Percentiles rank a stretch among this genome's conserved stretches.
phyloP scores from a whole-genome alignment of 352 stramenopile genomes.

The Pythium vanterpoolii region DNA sequence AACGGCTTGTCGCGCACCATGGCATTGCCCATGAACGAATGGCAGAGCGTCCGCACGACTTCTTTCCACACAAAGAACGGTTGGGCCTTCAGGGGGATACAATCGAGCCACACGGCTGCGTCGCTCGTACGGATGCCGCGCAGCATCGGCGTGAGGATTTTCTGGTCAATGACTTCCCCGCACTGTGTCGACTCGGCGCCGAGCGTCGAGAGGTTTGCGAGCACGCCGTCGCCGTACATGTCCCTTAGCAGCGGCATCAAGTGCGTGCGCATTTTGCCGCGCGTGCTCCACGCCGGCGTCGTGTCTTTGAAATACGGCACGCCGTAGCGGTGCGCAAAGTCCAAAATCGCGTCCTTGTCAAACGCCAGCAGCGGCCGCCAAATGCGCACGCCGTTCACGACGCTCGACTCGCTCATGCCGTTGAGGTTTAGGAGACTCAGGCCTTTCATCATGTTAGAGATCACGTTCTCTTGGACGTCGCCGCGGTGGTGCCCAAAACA shows the following conservation, averaged over 20 bases:
- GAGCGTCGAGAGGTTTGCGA: conserved; percentile 79
- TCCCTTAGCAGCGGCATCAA: conserved; percentile 93
- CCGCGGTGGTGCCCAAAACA: conserved; percentile 96
- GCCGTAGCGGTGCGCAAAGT: conserved; percentile 94
- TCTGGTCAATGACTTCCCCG: conserved; percentile 55
- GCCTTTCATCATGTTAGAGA: conserved; percentile 97
- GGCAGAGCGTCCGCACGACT: conserved; percentile 78
- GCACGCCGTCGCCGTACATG: conserved; percentile 92
- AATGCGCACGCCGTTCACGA: conserved; percentile 78
- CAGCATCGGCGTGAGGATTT: conserved; percentile 62
- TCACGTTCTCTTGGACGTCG: conserved; percentile 98
- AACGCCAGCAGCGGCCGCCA: conserved; percentile 93
- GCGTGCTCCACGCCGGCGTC: conserved; percentile 95
- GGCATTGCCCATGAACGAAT: conserved; percentile 73
- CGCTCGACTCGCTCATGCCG: conserved; percentile 87
- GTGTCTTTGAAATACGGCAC: conserved; percentile 98
- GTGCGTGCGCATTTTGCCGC: conserved; percentile 94
- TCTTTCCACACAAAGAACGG: conserved; percentile 88
- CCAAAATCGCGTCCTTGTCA: conserved; percentile 94
- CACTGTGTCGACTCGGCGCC: conserved; percentile 80
- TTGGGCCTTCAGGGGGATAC: conserved; percentile 43
- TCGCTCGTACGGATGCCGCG: conserved; percentile 48
- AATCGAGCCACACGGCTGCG: conserved; percentile 72
- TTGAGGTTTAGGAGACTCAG: conserved; percentile 91
- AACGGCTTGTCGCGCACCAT: conserved; percentile 86